These are phyloP conservation scores for Daldinia grandis DNA, from an alignment of 495 filamentous ascomycete species.

Conservation along the genomic window DNA sequence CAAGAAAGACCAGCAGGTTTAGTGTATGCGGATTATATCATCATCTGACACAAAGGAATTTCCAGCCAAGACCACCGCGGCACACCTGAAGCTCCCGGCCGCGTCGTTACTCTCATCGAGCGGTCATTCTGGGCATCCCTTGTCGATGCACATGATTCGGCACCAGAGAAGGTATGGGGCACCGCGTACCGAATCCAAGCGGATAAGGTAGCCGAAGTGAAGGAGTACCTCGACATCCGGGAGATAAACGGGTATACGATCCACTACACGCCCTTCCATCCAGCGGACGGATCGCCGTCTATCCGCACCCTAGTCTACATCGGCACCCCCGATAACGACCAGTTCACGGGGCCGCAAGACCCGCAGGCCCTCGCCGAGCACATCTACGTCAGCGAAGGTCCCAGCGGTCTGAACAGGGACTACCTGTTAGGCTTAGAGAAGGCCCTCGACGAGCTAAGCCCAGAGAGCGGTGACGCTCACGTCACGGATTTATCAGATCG, in stretches of 20 bases:
- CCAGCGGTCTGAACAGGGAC: constrained; percentile 90
- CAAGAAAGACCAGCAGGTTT: not conserved
- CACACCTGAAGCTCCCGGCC: constrained; percentile 83
- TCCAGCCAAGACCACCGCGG: constrained; percentile 93
- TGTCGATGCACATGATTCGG: constrained; percentile 69
- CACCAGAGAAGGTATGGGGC: constrained; percentile 81
- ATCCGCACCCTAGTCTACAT: constrained; percentile 83
- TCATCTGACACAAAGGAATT: constrained; percentile 6
- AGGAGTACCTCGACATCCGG: constrained; percentile 90
- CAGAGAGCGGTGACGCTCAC: constrained; percentile 85
- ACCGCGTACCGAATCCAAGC: constrained; percentile 88
- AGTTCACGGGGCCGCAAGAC: constrained; percentile 86
- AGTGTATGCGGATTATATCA: not conserved
- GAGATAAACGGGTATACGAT: constrained; percentile 97
- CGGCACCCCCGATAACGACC: constrained; percentile 90
- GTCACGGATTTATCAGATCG: constrained; percentile 69
- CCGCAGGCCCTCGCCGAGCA: constrained; percentile 84
- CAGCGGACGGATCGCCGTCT: constrained; percentile 56
- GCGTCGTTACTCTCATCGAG: constrained; percentile 93
- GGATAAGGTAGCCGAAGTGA: constrained; percentile 78
- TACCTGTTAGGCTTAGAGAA: constrained; percentile 86
- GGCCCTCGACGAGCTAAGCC: constrained; percentile 76
- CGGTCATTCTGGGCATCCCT: constrained; percentile 81
- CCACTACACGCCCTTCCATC: constrained; percentile 84
- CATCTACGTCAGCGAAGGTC: constrained; percentile 78